A percentile compares a stretch with the other conserved stretches of the same genome.
Conservation (phyloP, 1,284 basidiomycete species). For the Xanthoconium separans region DNA sequence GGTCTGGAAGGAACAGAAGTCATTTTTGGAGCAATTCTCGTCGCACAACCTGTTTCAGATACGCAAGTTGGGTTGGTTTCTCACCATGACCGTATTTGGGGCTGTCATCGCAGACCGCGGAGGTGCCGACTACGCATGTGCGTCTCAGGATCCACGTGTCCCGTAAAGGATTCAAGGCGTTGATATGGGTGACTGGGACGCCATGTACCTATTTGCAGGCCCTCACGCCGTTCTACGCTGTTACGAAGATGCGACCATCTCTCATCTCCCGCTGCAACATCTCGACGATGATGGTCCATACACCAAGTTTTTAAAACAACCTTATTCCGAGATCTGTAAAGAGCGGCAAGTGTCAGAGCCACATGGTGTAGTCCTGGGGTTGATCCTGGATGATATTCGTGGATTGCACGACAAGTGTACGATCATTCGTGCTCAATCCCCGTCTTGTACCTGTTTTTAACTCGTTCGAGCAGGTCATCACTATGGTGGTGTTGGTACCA, state of each 20-base stretch:
- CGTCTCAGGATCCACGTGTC: neutral
- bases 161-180: too few species aligned
- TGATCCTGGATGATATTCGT: slow-evolving; percentile 5
- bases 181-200: neutral
- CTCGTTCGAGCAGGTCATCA: neutral
- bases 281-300: neutral
- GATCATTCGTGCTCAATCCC: neutral
- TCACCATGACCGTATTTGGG: neutral
- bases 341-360: neutral
- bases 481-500: neutral
- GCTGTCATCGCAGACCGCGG: neutral
- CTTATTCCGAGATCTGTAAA: neutral
- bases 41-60: slow-evolving; percentile 7
- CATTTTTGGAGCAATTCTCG: slow-evolving; percentile 3
- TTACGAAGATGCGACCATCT: slow-evolving; percentile 1
- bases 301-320: neutral
- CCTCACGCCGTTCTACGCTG: slow-evolving; percentile 8
- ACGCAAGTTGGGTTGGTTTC: neutral
- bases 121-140: neutral
- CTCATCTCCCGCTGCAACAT: neutral
- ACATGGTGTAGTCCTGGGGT: neutral
- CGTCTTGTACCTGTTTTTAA: neutral
- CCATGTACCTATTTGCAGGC: slow-evolving; percentile 8
- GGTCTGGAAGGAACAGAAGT: slow-evolving; percentile 2
- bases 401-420: slow-evolving; percentile 3